phyloP scores from a whole-genome alignment of 805 yeast species.

The Cyberlindnera saturnus region DNA sequence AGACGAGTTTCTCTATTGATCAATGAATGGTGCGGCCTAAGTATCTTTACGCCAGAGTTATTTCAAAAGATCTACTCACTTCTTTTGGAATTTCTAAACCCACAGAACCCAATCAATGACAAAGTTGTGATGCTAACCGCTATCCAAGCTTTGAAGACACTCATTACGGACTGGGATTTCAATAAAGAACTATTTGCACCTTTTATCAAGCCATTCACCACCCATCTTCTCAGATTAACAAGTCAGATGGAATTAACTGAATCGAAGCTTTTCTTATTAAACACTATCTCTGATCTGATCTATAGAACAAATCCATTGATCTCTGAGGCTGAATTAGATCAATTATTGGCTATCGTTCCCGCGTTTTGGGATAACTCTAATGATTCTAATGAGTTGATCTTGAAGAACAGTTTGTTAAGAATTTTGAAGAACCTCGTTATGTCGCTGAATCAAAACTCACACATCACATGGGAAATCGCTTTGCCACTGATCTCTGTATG shows the following conservation, averaged over 20 bases:
- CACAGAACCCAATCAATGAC: constrained; percentile 49
- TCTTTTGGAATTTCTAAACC: constrained; percentile 42
- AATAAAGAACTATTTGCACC: constrained; percentile 62
- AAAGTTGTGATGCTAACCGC: constrained; percentile 77
- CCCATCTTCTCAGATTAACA: constrained; percentile 44
- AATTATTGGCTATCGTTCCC: constrained; percentile 58
- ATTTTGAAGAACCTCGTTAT: constrained; percentile 49
- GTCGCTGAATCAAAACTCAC: constrained; percentile 49
- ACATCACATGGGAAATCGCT: constrained; percentile 46
- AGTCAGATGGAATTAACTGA: constrained; percentile 55
- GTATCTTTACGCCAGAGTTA: constrained; percentile 50
- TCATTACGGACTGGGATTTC: constrained; percentile 86
- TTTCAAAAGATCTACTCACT: constrained; percentile 54
- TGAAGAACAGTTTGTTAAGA: constrained; percentile 47
- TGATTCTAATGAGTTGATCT: constrained; percentile 35
- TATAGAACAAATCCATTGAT: constrained; percentile 62
- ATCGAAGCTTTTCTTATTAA: constrained; percentile 66
- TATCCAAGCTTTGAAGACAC: constrained; percentile 56
- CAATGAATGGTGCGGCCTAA: constrained; percentile 72
- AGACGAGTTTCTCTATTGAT: constrained; percentile 74
- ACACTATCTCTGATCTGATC: constrained; percentile 58
- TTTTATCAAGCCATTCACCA: constrained; percentile 47
- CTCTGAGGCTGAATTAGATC: constrained; percentile 42
- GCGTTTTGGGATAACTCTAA: constrained; percentile 64
- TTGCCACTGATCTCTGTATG: constrained; percentile 58